Percentiles rank a stretch among this genome's conserved stretches.
phyloP scores from a whole-genome alignment of 768 basidiomycete species.

The Suillus plorans region DNA sequence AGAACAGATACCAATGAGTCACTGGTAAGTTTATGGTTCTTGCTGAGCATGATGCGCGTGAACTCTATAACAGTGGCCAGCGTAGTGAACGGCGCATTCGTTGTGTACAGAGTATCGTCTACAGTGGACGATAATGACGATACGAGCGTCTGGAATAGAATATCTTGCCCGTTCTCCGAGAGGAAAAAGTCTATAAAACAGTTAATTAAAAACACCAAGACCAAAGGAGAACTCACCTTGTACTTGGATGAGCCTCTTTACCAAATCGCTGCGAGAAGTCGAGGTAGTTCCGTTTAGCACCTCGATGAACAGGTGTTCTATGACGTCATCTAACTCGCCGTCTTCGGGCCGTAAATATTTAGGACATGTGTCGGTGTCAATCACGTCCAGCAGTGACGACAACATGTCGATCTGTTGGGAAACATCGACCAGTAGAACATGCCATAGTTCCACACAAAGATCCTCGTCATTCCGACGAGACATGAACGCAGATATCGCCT shows the following conservation, averaged over 20 bases:
- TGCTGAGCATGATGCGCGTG: slow-evolving; percentile 30
- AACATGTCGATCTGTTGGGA: slow-evolving; percentile 33
- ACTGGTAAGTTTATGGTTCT: slow-evolving; percentile 4
- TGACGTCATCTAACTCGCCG: slow-evolving; percentile 45
- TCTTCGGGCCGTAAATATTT: slow-evolving; percentile 42
- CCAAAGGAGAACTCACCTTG: slow-evolving; percentile 33
- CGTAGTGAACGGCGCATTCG: slow-evolving; percentile 9
- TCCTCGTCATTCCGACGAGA: slow-evolving; percentile 35
- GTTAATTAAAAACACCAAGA: not conserved
- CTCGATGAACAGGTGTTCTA: slow-evolving; percentile 39
- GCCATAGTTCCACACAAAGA: slow-evolving; percentile 43
- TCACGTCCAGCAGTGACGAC: slow-evolving; percentile 42
- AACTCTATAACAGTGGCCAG: slow-evolving; percentile 34
- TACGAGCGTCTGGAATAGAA: slow-evolving; percentile 33
- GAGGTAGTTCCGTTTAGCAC: slow-evolving; percentile 30
- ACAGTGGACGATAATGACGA: slow-evolving; percentile 37
- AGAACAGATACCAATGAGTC: slow-evolving; percentile 27
- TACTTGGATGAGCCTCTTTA: slow-evolving; percentile 39
- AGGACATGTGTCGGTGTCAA: slow-evolving; percentile 40
- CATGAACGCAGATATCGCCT: slow-evolving; percentile 1
- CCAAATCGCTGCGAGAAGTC: slow-evolving; percentile 29
- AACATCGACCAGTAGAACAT: slow-evolving; percentile 43
- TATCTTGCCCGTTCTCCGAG: slow-evolving; percentile 30
- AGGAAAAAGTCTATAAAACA: slow-evolving; percentile 27
- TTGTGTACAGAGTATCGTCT: slow-evolving; percentile 31